These are phyloP conservation scores for Solanum paucissectum DNA, from an alignment of 257 asterid genomes.

Conservation along the genomic window DNA sequence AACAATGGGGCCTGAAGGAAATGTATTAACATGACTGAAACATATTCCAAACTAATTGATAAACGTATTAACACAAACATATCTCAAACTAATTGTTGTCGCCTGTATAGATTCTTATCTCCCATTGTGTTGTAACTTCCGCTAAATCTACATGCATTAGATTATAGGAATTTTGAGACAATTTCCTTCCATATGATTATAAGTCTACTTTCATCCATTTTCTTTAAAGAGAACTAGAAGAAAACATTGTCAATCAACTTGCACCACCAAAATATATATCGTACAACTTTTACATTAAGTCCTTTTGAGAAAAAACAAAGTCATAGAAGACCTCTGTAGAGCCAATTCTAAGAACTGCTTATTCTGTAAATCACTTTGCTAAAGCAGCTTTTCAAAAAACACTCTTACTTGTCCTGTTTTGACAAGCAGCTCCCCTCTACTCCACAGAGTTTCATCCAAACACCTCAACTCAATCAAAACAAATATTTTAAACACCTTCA, in stretches of 20 bases:
- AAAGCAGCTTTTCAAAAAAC: background rate
- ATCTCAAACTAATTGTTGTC: background rate
- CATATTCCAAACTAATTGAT: no score
- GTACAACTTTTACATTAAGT: background rate
- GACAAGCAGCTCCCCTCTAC: background rate
- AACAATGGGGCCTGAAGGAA: background rate
- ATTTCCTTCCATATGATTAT: background rate
- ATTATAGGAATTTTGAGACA: background rate
- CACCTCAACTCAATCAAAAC: background rate
- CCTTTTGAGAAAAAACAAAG: background rate
- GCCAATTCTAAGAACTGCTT: background rate
- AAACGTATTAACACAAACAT: background rate
- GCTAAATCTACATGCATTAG: background rate
- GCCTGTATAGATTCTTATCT: background rate
- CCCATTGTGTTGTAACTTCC: background rate
- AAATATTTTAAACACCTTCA: background rate
- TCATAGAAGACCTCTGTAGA: background rate
- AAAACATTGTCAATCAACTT: background rate
- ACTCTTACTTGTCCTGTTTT: background rate
- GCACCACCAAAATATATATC: background rate
- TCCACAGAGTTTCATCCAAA: background rate
- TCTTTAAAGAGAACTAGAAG: background rate
- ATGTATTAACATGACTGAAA: no score
- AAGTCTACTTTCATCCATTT: background rate
- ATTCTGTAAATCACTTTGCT: background rate